Base-by-base conservation (phyloP, 805 yeast species). In the Lipomyces japonicus region DNA sequence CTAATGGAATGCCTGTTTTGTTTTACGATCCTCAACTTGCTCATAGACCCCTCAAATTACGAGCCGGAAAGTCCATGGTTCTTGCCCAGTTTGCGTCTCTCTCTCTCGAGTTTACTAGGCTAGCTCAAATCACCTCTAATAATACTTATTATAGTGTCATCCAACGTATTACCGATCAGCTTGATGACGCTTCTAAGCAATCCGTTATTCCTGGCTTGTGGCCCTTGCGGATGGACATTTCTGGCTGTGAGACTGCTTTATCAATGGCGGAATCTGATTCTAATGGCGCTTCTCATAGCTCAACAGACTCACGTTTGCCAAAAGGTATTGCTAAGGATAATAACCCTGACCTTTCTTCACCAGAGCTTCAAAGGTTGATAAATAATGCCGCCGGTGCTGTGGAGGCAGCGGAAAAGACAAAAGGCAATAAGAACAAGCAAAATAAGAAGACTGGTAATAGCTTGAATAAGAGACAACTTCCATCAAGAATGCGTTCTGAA, bases 1-100 rank as follows among this genome's bases (percentile, higher is more conserved):
- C 82, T 14, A 78, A 78, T 55, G 67, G 75, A 39, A 68, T 80
- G 67, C 84, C 84, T 2, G 49, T 75, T 7, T 57, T 76, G 19
- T 70, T 67, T 46, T 78, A 69, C 56, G 65, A 68, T 12, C 76
- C 80, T 75, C 63, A 65, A 24, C 65, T 48, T 22, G 53, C 57
- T 4, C 53, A 44, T 19, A 46, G 45, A 40, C 43, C 48, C 6
- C 16, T 46, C 26, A 56, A 51, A 26, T 50, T 51, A 12, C 60
- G 69, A 9, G 68, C 71, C 12, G 65, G 67, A 3, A 51, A 57
- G 26, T 51, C 47, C 31, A 48, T 62, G 12, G 68, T 71, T 4
- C 57, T 74, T 4, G 76, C 82, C 1, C 79, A 76, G 44, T 60
- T 78, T 42, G 78, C 77, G 1, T 72, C 81, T 1, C 59, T 78